phyloP scores from a whole-genome alignment of 1,284 basidiomycete species.

The Trichosporon sp. region DNA sequence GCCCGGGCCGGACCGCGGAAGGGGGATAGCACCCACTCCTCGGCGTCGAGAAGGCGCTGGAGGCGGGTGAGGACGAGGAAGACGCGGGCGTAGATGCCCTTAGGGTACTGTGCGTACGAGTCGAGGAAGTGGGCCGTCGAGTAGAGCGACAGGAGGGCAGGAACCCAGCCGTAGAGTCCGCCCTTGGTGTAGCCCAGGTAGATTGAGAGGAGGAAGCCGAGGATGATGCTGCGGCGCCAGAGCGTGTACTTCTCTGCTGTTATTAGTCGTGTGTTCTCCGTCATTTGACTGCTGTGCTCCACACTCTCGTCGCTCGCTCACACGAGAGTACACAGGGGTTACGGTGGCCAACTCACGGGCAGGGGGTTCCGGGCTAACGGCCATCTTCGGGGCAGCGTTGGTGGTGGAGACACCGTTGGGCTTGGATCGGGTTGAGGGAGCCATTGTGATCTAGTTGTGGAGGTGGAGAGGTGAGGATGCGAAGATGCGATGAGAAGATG shows the following conservation, averaged over 20 bases:
- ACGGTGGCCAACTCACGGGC: too few relatives aligned
- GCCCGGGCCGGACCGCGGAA: neutral
- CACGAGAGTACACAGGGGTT: neutral
- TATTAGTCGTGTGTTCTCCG: neutral
- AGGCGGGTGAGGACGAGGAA: neutral
- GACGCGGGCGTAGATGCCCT: neutral
- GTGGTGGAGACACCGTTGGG: neutral
- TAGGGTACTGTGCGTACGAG: neutral
- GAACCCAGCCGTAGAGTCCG: neutral
- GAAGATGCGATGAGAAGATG: neutral
- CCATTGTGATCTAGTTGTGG: neutral
- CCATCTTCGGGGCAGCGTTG: neutral
- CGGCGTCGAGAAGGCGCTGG: neutral
- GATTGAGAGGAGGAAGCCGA: neutral
- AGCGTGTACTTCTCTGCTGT: neutral
- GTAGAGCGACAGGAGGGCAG: neutral
- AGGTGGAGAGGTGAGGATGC: neutral
- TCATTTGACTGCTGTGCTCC: neutral
- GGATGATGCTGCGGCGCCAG: slow-evolving; percentile 1
- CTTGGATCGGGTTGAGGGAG: neutral
- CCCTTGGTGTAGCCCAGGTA: neutral
- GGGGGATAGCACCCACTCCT: neutral
- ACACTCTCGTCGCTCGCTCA: too few relatives aligned
- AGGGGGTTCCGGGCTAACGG: too few relatives aligned
- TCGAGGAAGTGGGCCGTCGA: neutral